Evolutionary conservation across 805 yeast species (phyloP), one percentile per base, ranked within the genome.

Genomic region (Myxozyma geophila): DNA sequence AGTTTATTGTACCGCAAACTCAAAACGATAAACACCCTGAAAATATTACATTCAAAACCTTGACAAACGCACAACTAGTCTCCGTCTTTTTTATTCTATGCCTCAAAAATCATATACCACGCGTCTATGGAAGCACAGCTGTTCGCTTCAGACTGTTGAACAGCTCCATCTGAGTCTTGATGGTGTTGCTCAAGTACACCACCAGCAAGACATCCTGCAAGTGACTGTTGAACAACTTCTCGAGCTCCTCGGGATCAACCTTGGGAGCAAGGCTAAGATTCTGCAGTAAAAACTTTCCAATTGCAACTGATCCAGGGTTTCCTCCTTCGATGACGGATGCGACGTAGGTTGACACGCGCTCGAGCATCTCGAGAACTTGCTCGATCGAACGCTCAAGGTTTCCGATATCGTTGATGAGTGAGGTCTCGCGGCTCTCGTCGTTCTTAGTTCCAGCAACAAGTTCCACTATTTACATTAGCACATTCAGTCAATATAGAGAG

Each of bases 151-250:
- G 40, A 21, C 50, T 41, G 52, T 66, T 66, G 48, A 66, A 60
- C 59, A 66, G 44, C 60, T 68, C 70, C 63, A 68, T 52, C 59
- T 91, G 97, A 67, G 91, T 88, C 79, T 88, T 89, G 71, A 91
- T 86, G 60, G 95, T 89, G 70, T 87, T 85, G 62, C 96, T 87
- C 76, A 91, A 82, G 74, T 87, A 89, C 74, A 89, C 93, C 67
- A 91, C 83, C 85, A 90, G 84, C 66, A 89, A 81, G 49, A 90
- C 86, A 72, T 91, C 96, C 75, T 89, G 91, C 74, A 87, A 80
- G 74, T 89, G 92, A 43, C 83, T 81, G 73, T 84, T 85, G 81
- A 90, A 85, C 66, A 86, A 81, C 67, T 80, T 76, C 73, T 83
- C 85, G 71, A 88, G 80, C 56, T 81, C 81, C 51, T 82, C 84